Base-by-base conservation (phyloP, 106 monocot species). In the Agapanthus africanus region DNA sequence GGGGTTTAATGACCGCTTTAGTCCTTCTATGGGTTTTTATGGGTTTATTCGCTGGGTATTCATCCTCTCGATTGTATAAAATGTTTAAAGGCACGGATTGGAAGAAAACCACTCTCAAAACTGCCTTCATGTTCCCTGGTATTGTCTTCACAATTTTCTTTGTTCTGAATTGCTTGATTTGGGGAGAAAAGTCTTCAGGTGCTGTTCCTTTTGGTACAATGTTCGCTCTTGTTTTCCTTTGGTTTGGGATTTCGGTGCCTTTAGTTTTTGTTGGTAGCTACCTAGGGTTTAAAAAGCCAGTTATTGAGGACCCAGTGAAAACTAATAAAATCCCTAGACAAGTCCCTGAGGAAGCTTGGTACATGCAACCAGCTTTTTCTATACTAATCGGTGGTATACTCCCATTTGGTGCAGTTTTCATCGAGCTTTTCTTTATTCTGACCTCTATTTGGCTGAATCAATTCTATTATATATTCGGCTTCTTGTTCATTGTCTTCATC, bases 391-490 rank as follows among this genome's bases (percentile, higher is more conserved):
- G 86, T 2, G 82, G 86, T 41, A 79, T 86, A 42, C 82, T 86
- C 54, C 86, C 86, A 41, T 86, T 86, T 74, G 86, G 86, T 37
- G 86, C 86, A 7, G 82, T 86, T 50, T 86, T 86, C 65, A 86
- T 86, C 28, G 87, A 87, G 67, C 74, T 87, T 10, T 87, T 87
- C 80, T 87, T 83, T 74, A 87, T 87, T 64, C 38, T 87, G 64
- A 87, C 87, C 14, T 87, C 87, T 19, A 83, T 87, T 44, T 87
- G 87, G 87, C 72, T 87, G 66, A 83, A 87, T 65, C 87, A 87
- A 37, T 87, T 87, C 75, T 87, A 87, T 71, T 87, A 87, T 74
- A 87, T 87, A 42, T 87, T 87, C 50, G 87, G 87, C n/a, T 87
- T 87, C 72, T 82, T 87, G 19, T 87, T 87, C 69, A 77, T 87